phyloP scores from a whole-genome alignment of 1,284 basidiomycete species.

The Macrocybe sp. region DNA sequence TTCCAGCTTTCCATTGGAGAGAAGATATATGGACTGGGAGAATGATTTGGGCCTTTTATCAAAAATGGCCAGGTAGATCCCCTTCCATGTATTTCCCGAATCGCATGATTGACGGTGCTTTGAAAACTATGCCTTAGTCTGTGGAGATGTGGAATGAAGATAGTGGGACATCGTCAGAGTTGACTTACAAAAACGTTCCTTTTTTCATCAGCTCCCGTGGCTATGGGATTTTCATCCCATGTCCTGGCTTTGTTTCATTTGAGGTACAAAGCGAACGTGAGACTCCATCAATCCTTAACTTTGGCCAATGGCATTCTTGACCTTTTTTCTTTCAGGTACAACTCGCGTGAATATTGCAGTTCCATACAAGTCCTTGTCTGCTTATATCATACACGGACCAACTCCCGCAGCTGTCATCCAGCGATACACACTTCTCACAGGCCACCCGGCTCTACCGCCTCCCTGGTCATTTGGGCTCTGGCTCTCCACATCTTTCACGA shows the following conservation, averaged over 20 bases:
- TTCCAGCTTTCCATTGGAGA: slow-evolving; percentile 52
- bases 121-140: slow-evolving; percentile 23
- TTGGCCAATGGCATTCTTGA: slow-evolving; percentile 1
- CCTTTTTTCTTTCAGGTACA: slow-evolving; percentile 15
- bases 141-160: slow-evolving; percentile 57
- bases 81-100: not conserved
- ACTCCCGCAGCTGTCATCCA: slow-evolving; percentile 43
- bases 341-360: slow-evolving; percentile 51
- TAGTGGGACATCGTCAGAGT: slow-evolving; percentile 48
- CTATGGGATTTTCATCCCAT: slow-evolving; percentile 57
- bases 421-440: slow-evolving; percentile 44
- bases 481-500: slow-evolving; percentile 60
- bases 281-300: not conserved
- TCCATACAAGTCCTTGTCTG: slow-evolving; percentile 46
- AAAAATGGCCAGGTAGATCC: slow-evolving; percentile 45
- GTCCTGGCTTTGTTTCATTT: slow-evolving; percentile 40
- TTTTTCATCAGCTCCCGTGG: slow-evolving; percentile 49
- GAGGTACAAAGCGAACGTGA: slow-evolving; percentile 27
- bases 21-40: slow-evolving; percentile 53
- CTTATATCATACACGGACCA: slow-evolving; percentile 49
- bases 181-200: slow-evolving; percentile 53
- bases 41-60: slow-evolving; percentile 53
- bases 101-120: not conserved
- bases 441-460: slow-evolving; percentile 49
- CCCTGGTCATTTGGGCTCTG: slow-evolving; percentile 61